Evolutionary conservation across 306 rosid genomes (phyloP).

Genomic region (Dryas octopetala): DNA sequence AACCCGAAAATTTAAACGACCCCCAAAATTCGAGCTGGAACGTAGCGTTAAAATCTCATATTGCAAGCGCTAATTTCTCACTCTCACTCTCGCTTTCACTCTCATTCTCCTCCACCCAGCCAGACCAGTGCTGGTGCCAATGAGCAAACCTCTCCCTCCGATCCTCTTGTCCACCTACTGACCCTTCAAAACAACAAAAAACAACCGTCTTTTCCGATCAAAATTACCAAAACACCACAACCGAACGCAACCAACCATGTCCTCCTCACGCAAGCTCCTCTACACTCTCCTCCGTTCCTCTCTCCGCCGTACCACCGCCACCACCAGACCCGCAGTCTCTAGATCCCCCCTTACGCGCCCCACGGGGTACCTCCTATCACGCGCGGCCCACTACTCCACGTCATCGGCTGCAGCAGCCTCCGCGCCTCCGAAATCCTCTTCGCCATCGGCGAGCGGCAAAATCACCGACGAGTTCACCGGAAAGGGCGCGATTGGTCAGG

Average conservation of each 20-base stretch:
- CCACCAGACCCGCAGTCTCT: conserved; percentile 11
- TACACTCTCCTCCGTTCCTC: conserved; percentile 51
- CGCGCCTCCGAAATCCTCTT: conserved; percentile 16
- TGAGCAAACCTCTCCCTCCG: not conserved
- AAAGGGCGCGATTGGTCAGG: conserved; percentile 65
- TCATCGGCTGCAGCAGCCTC: conserved; percentile 54
- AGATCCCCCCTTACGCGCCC: conserved; percentile 26
- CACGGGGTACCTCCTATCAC: conserved; percentile 49
- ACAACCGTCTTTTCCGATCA: not conserved
- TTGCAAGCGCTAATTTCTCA: not conserved
- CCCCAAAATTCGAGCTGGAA: not conserved
- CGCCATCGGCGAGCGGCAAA: conserved; percentile 39
- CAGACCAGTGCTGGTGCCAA: not conserved
- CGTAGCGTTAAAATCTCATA: not conserved
- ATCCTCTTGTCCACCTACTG: not conserved
- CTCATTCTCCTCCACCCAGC: not conserved
- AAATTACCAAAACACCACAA: not conserved
- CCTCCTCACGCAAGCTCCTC: conserved; percentile 47
- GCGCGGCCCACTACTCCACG: conserved; percentile 56
- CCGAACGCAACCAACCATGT: conserved; percentile 4
- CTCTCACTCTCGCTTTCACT: not conserved
- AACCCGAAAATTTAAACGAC: conserved; percentile 1
- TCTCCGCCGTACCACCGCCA: conserved; percentile 33
- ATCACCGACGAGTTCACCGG: conserved; percentile 70
- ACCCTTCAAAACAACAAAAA: not conserved